A percentile compares a stretch with the other conserved stretches of the same genome.
phyloP scores from a whole-genome alignment of 306 rosid species.

The Hylodesmum podocarpum region DNA sequence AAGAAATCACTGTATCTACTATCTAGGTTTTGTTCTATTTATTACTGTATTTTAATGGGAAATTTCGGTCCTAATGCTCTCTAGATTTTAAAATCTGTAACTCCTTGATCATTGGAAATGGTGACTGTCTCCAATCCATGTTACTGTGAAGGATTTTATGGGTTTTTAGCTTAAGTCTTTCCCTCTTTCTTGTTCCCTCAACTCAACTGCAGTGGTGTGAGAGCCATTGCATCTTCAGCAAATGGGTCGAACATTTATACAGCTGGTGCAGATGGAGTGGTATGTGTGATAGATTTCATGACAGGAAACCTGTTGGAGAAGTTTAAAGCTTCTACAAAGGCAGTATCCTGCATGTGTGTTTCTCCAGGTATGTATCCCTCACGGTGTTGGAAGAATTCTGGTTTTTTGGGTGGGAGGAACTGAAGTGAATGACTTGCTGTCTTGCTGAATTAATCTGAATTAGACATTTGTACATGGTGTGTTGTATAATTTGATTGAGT shows the following conservation, averaged over 20 bases:
- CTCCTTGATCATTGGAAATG: neutral
- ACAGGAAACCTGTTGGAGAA: slow-evolving; percentile 76
- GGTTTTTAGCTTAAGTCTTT: slow-evolving; percentile 2
- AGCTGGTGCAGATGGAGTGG: slow-evolving; percentile 87
- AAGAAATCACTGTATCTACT: neutral
- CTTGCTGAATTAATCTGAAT: slow-evolving; percentile 3
- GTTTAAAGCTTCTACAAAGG: slow-evolving; percentile 84
- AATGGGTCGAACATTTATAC: slow-evolving; percentile 58
- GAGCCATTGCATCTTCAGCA: slow-evolving; percentile 67
- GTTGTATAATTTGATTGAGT: neutral
- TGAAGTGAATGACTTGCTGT: slow-evolving; percentile 17
- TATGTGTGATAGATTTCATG: slow-evolving; percentile 61
- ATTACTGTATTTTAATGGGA: slow-evolving; percentile 1
- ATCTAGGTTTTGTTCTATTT: neutral
- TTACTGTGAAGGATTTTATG: neutral
- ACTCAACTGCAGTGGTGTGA: slow-evolving; percentile 68
- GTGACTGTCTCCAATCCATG: neutral
- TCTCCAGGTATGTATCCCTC: slow-evolving; percentile 61
- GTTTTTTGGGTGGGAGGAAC: neutral
- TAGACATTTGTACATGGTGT: neutral
- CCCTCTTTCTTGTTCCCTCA: slow-evolving; percentile 25
- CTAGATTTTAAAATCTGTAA: neutral
- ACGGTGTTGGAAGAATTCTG: slow-evolving; percentile 12
- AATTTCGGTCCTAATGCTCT: neutral
- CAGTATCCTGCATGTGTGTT: slow-evolving; percentile 72